A percentile compares a stretch with the other conserved stretches of the same genome.
Evolutionary conservation across 2,329 filamentous ascomycete genomes (phyloP).

Genomic region (Coniochaeta ligniaria): DNA sequence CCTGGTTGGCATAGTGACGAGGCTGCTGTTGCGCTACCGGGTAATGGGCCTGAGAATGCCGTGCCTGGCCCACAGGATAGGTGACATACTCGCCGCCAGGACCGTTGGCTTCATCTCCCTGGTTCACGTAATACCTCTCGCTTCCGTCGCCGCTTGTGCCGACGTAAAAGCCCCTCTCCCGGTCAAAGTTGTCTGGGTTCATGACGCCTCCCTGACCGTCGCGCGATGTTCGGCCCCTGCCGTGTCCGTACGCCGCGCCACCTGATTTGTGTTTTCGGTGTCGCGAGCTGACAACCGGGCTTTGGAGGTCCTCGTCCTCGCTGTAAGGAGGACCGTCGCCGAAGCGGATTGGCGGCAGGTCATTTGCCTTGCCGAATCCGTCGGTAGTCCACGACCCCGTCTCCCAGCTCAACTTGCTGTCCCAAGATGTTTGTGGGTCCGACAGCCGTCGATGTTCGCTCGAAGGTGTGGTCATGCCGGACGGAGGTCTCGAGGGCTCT

Average conservation of each 20-base stretch:
- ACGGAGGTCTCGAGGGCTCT: conserved; percentile 61
- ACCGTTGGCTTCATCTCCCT: conserved; percentile 63
- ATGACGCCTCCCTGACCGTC: conserved; percentile 33
- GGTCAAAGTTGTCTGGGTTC: conserved; percentile 43
- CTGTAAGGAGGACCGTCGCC: conserved; percentile 88
- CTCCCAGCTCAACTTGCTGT: conserved; percentile 57
- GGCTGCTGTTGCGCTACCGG: conserved; percentile 33
- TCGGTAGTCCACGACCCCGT: conserved; percentile 39
- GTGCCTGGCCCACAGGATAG: conserved; percentile 60
- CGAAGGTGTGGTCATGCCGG: conserved; percentile 75
- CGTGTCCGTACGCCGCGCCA: conserved; percentile 30
- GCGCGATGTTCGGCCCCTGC: conserved; percentile 38
- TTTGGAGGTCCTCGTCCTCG: conserved; percentile 91
- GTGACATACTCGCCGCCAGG: conserved; percentile 76
- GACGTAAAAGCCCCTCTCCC: conserved; percentile 60
- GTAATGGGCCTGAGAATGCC: conserved; percentile 46
- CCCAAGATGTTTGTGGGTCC: conserved; percentile 72
- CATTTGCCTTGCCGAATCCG: conserved; percentile 54
- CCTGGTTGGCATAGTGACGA: conserved; percentile 34
- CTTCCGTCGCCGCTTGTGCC: conserved; percentile 63
- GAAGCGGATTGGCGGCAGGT: conserved; percentile 76
- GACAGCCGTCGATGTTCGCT: conserved; percentile 76
- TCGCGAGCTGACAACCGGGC: conserved; percentile 76
- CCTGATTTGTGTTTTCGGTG: conserved; percentile 78
- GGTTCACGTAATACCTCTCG: conserved; percentile 68